phyloP scores from a whole-genome alignment of 2,329 filamentous ascomycete genomes.

The Pestalotiopsis sp. region DNA sequence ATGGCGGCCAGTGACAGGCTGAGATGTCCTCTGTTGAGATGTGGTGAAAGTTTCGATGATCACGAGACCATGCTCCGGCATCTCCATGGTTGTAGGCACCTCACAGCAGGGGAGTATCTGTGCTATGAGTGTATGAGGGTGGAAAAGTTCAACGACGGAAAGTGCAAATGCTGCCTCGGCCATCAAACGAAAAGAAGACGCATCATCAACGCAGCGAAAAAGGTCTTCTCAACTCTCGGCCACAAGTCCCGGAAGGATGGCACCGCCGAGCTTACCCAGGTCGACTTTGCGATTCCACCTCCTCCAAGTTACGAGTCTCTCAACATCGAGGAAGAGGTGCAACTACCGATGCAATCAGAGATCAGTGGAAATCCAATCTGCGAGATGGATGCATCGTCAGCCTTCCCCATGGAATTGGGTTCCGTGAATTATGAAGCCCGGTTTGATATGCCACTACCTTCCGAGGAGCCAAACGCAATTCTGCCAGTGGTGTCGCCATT shows the following conservation, averaged over 20 bases:
- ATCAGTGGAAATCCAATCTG: constrained; percentile 53
- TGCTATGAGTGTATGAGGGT: constrained; percentile 57
- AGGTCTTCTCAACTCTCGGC: constrained; percentile 55
- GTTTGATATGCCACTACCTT: background rate
- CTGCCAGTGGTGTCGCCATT: background rate
- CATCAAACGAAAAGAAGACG: constrained; percentile 54
- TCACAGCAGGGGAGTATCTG: constrained; percentile 55
- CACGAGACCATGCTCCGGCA: constrained; percentile 59
- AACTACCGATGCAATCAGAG: constrained; percentile 35
- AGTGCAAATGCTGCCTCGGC: constrained; percentile 52
- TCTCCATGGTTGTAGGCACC: constrained; percentile 49
- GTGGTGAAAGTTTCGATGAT: constrained; percentile 49
- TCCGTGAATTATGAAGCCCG: constrained; percentile 27
- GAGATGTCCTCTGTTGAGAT: constrained; percentile 55
- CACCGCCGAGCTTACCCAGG: constrained; percentile 28
- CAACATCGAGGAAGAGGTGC: constrained; percentile 26
- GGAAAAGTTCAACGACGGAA: constrained; percentile 54
- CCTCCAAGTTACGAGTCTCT: constrained; percentile 51
- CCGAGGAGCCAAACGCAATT: background rate
- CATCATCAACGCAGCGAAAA: constrained; percentile 55
- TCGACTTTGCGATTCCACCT: constrained; percentile 38
- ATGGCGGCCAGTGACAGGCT: constrained; percentile 51
- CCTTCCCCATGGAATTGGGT: constrained; percentile 32
- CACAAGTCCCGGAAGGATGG: constrained; percentile 45
- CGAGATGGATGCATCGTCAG: constrained; percentile 53